Conservation (phyloP, 2,329 filamentous ascomycete genomes). For the Colletotrichum plurivorum region DNA sequence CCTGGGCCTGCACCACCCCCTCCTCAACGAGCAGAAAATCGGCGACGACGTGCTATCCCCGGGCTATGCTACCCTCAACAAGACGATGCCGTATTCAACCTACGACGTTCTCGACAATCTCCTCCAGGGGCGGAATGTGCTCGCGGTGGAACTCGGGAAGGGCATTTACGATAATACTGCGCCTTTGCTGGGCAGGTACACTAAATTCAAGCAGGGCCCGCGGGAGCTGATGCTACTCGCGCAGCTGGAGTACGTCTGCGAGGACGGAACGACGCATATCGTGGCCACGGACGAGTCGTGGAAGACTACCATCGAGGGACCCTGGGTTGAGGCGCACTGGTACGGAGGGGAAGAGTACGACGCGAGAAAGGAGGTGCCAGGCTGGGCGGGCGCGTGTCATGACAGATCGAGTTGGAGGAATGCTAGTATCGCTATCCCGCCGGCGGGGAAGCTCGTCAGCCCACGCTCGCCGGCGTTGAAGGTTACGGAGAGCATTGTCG, state of each 20-base stretch:
- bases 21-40: slow-evolving; percentile 27
- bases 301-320: slow-evolving; percentile 31
- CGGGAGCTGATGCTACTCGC: slow-evolving; percentile 33
- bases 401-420: slow-evolving; percentile 26
- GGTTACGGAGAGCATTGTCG: slow-evolving; percentile 15
- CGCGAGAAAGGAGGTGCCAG: slow-evolving; percentile 21
- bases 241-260: slow-evolving; percentile 39
- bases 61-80: slow-evolving; percentile 13
- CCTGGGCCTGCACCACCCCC: slow-evolving; percentile 30
- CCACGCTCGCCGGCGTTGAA: slow-evolving; percentile 31
- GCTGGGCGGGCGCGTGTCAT: slow-evolving; percentile 16
- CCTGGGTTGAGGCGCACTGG: slow-evolving; percentile 33
- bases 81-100: slow-evolving; percentile 36
- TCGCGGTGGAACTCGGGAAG: slow-evolving; percentile 34
- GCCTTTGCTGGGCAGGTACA: slow-evolving; percentile 33
- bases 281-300: slow-evolving; percentile 22
- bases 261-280: slow-evolving; percentile 1
- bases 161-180: slow-evolving; percentile 33
- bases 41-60: slow-evolving; percentile 21
- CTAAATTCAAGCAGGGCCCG: slow-evolving; percentile 30
- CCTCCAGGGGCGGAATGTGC: slow-evolving; percentile 28
- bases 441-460: slow-evolving; percentile 23
- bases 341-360: slow-evolving; percentile 39
- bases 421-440: slow-evolving; percentile 13
- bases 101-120: slow-evolving; percentile 31